Conservation (phyloP, 2,329 filamentous ascomycete genomes). For the Xylariaceae sp. region DNA sequence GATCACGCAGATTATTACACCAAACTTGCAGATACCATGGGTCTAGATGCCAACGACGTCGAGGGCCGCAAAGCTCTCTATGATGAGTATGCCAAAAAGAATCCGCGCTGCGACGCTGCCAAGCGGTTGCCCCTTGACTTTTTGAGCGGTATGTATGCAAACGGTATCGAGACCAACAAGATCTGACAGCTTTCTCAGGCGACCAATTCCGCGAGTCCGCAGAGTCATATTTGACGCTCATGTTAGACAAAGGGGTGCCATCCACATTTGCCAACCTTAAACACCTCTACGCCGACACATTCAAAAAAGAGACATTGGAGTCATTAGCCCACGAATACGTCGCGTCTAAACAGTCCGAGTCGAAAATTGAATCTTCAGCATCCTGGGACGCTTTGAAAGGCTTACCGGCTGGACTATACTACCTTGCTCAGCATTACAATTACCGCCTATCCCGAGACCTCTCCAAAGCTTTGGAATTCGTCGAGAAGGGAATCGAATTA, state of each 20-base stretch:
- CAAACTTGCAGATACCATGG: constrained; percentile 67
- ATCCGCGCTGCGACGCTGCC: constrained; percentile 79
- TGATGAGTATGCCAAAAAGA: constrained; percentile 76
- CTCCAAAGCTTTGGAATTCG: constrained; percentile 73
- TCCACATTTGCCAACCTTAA: constrained; percentile 98
- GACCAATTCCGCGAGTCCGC: constrained; percentile 78
- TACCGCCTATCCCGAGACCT: constrained; percentile 85
- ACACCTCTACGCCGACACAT: constrained; percentile 75
- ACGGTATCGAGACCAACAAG: background rate
- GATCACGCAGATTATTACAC: constrained; percentile 87
- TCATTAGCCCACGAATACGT: constrained; percentile 77
- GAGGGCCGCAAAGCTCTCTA: constrained; percentile 72
- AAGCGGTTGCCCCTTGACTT: constrained; percentile 88
- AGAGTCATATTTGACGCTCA: constrained; percentile 74
- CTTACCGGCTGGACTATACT: constrained; percentile 80
- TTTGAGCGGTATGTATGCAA: constrained; percentile 58
- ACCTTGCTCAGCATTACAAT: constrained; percentile 95
- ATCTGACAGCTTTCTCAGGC: constrained; percentile 42
- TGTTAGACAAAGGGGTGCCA: constrained; percentile 89
- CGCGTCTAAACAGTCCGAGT: constrained; percentile 44
- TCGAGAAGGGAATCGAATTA: constrained; percentile 78
- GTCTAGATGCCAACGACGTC: constrained; percentile 57
- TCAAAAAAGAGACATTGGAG: constrained; percentile 75
- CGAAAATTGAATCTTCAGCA: constrained; percentile 44
- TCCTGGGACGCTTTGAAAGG: constrained; percentile 54